Conservation (phyloP, 140 eudicot genomes). For the Bidens hawaiensis region DNA sequence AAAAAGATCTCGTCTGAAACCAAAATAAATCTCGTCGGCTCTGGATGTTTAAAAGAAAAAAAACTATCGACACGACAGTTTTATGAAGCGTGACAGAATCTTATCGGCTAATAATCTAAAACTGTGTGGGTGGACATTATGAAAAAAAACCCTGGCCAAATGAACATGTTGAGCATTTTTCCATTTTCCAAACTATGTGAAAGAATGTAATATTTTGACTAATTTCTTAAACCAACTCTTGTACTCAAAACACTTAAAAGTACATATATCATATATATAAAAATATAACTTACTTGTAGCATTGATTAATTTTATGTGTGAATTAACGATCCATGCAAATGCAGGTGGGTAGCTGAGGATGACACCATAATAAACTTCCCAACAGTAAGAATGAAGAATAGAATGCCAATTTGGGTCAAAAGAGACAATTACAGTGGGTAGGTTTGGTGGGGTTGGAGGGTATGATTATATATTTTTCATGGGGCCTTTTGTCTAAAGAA, state of each 20-base stretch:
- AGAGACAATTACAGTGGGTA: slow-evolving; percentile 26
- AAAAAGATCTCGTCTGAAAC: too few relatives aligned
- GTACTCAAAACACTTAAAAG: too few relatives aligned
- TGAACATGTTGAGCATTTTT: too few relatives aligned
- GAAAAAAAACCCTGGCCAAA: too few relatives aligned
- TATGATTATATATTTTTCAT: slow-evolving; percentile 14
- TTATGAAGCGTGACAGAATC: too few relatives aligned
- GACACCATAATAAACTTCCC: slow-evolving; percentile 85
- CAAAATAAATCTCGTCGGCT: too few relatives aligned
- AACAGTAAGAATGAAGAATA: slow-evolving; percentile 82
- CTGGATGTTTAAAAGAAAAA: too few relatives aligned
- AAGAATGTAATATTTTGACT: too few relatives aligned
- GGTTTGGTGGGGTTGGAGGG: not conserved
- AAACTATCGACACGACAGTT: too few relatives aligned
- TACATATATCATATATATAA: not conserved
- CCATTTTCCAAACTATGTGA: not conserved
- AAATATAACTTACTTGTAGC: not conserved
- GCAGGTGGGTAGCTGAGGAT: slow-evolving; percentile 88
- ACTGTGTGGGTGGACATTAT: too few relatives aligned
- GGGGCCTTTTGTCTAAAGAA: slow-evolving; percentile 31
- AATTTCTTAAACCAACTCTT: not conserved
- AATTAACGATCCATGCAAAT: slow-evolving; percentile 14
- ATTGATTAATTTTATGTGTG: slow-evolving; percentile 12
- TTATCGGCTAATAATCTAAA: too few relatives aligned
- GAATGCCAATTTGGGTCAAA: slow-evolving; percentile 86